Evolutionary conservation across 2,329 filamentous ascomycete genomes (phyloP).

Genomic region (Aspergillus tubingensis): DNA sequence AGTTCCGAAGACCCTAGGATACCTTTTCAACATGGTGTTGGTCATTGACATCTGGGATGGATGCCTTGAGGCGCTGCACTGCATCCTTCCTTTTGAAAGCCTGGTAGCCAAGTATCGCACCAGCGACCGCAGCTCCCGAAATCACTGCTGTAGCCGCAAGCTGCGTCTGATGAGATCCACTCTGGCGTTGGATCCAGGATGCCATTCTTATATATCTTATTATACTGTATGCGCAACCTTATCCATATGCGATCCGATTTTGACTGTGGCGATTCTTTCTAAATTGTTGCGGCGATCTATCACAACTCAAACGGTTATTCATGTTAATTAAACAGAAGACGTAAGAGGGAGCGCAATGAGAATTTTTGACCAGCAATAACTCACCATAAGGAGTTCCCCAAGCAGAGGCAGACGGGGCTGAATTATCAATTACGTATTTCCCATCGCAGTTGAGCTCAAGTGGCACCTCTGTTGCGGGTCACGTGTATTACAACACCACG

Average conservation of each 20-base stretch:
- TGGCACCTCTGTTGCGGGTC: background rate
- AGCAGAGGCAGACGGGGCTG: background rate
- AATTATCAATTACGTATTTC: slow-evolving; percentile 1
- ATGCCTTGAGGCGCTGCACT: slow-evolving; percentile 60
- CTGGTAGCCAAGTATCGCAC: slow-evolving; percentile 60
- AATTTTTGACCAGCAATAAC: too few relatives aligned
- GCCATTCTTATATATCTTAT: slow-evolving; percentile 32
- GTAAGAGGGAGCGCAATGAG: too few relatives aligned
- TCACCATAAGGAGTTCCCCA: too few relatives aligned
- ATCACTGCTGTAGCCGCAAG: slow-evolving; percentile 47
- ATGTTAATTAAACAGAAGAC: too few relatives aligned
- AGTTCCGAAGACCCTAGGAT: background rate
- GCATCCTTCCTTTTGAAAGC: slow-evolving; percentile 56
- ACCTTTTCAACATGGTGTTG: slow-evolving; percentile 56
- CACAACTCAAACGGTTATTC: background rate
- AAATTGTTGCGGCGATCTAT: background rate
- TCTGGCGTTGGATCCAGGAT: slow-evolving; percentile 48
- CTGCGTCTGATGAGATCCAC: slow-evolving; percentile 44
- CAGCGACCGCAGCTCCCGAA: slow-evolving; percentile 47
- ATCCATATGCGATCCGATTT: slow-evolving; percentile 12
- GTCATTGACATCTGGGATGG: slow-evolving; percentile 59
- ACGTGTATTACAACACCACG: too few relatives aligned
- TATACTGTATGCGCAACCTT: slow-evolving; percentile 5
- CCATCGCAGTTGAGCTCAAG: background rate
- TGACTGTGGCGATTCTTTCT: background rate